Evolutionary conservation across 1,139 yeast genomes (phyloP), one percentile per base, ranked within the genome.

Genomic region (Kurtzmaniella quercitrusa): DNA sequence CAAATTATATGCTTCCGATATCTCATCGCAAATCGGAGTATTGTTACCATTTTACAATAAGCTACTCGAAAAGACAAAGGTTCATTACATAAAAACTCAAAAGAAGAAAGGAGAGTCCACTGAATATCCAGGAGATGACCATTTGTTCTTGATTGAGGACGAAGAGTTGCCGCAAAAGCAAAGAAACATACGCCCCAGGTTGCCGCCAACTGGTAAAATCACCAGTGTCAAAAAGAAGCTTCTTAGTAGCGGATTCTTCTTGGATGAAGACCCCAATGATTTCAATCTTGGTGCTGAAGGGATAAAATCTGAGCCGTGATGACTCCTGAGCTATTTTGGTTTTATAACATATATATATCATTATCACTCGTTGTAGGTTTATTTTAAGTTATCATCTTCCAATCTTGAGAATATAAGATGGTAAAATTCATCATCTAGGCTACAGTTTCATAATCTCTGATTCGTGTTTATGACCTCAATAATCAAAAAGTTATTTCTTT

Each of bases 121-220:
- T 14, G 82, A 77, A 17, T 51, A 70, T 25, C 75, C 77, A 0
- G 66, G 62, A 12, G 54, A 59, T 7, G 78, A 77, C 37, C 62
- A 65, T 19, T 68, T 80, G 42, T 49, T 63, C 2, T 62, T 84
- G 40, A 68, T 83, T 29, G 96, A 88, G 57, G 96, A 88, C 55
- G 95, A 86, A 34, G 89, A 84, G 46, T 70, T 88, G 53, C 90
- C 95, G 1, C 81, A 85, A 49, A 85, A 86, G 53, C 93, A 85
- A 60, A 70, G 91, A 42, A 82, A 84, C 49, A 75, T 79, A n/a
- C 77, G 94, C 50, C 88, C 96, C 1, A 83, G 93, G 56, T 70
- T 93, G 40, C 97, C 98, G 1, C 97, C 98, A 0, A 89, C 91
- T 10, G 98, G 98, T 39, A 91, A 88, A 60, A 87, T 93, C 34